Conservation (phyloP, 2,329 filamentous ascomycete species). For the Pseudofabraea citricarpa region DNA sequence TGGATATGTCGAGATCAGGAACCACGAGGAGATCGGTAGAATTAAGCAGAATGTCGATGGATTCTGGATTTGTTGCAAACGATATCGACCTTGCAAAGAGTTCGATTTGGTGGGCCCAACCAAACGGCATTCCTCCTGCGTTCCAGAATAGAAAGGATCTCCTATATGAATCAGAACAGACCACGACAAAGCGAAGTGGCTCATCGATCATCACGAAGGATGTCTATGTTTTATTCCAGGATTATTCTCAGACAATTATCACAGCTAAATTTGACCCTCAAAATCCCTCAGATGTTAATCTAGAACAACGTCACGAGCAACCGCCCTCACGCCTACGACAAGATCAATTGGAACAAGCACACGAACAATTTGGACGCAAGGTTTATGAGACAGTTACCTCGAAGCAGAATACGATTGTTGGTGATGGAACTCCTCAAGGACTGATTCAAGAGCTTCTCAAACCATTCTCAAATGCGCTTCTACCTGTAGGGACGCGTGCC, state of each 20-base stretch:
- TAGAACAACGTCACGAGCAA: slow-evolving; percentile 83
- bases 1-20: slow-evolving; percentile 55
- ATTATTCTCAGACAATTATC: slow-evolving; percentile 93
- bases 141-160: slow-evolving; percentile 82
- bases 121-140: slow-evolving; percentile 72
- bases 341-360: slow-evolving; percentile 86
- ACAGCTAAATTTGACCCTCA: slow-evolving; percentile 73
- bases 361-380: slow-evolving; percentile 73
- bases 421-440: slow-evolving; percentile 74
- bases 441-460: slow-evolving; percentile 77
- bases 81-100: slow-evolving; percentile 75
- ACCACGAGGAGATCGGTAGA: slow-evolving; percentile 58
- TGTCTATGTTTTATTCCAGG: slow-evolving; percentile 83
- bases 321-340: slow-evolving; percentile 80
- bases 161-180: slow-evolving; percentile 76
- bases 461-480: slow-evolving; percentile 67
- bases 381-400: slow-evolving; percentile 66
- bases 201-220: slow-evolving; percentile 71
- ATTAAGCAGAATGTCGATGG: slow-evolving; percentile 65
- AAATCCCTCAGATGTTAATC: slow-evolving; percentile 64
- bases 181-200: slow-evolving; percentile 63
- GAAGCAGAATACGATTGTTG: slow-evolving; percentile 76
- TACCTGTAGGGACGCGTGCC: slow-evolving; percentile 79
- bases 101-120: slow-evolving; percentile 83
- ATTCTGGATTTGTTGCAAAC: slow-evolving; percentile 80